These are phyloP conservation scores for Cicer yamashitae DNA, from an alignment of 306 rosid genomes.

Conservation along the genomic window DNA sequence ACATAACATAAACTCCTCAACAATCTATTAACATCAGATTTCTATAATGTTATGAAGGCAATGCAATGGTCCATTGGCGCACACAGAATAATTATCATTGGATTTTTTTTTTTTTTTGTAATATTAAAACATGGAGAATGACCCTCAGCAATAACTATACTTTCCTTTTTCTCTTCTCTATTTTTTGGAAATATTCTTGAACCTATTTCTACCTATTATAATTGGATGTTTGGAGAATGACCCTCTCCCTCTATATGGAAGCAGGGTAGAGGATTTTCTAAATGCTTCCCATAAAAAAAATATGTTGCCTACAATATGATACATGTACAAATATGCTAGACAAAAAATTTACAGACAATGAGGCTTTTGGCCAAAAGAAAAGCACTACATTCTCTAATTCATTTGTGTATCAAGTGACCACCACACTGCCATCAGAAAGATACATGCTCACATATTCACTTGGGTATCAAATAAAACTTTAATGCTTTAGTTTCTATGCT, in stretches of 20 bases:
- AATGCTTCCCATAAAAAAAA: slow-evolving; percentile 40
- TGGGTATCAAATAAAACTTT: slow-evolving; percentile 29
- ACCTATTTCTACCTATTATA: slow-evolving; percentile 31
- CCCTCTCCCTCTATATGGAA: neutral
- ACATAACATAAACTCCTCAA: neutral
- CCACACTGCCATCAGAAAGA: slow-evolving; percentile 38
- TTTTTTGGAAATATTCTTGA: neutral
- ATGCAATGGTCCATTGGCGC: neutral
- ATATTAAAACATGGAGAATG: too few relatives aligned
- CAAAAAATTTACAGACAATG: slow-evolving; percentile 42
- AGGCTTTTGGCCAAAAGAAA: slow-evolving; percentile 34
- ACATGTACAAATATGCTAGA: slow-evolving; percentile 57
- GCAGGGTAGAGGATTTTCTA: slow-evolving; percentile 27
- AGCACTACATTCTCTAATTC: slow-evolving; percentile 40
- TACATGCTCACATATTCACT: slow-evolving; percentile 35
- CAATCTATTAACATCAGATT: neutral
- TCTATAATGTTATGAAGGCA: neutral
- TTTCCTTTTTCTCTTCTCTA: neutral
- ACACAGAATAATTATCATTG: too few relatives aligned
- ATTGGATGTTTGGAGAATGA: slow-evolving; percentile 9
- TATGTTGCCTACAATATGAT: slow-evolving; percentile 46
- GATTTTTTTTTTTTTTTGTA: too few relatives aligned
- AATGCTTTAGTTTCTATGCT: slow-evolving; percentile 62
- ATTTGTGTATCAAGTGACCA: slow-evolving; percentile 34
- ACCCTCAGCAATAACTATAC: neutral